Base-by-base conservation (phyloP, 805 yeast species). In the Spathaspora girioi region DNA sequence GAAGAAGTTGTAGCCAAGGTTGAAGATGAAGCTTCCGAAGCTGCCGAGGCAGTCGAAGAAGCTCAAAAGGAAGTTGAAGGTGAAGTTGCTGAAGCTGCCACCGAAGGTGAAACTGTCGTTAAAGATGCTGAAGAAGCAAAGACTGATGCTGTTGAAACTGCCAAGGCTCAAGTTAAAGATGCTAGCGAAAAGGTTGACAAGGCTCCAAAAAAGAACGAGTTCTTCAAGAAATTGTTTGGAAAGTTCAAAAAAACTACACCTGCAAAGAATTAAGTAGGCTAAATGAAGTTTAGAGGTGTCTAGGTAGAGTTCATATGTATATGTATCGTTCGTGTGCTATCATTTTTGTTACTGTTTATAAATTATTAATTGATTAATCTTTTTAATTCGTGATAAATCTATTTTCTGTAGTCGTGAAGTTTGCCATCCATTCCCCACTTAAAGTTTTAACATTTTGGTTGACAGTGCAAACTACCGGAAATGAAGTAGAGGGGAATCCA, bases 161-260 rank as follows among this genome's bases (percentile, higher is more conserved):
- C 71, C 43, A 64, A 67, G 59, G 65, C 63, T n/a, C 67, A 61
- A 45, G 64, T 67, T 38, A 62, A 62, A 51, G 59, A 60, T 23
- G 49, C 64, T 26, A 54, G 67, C 15, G 61, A 52, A 26, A 62
- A 61, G 54, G 67, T 60, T 44, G 70, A 64, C 44, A 69, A 67
- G 50, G 70, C 67, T 27, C 60, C 58, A n/a, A 72, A 70, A 62
- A 70, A 70, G 67, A 65, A 61, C 50, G 70, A 69, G 52, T 56
- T 69, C 54, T 69, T 71, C 62, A 69, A 64, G 61, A 73, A 63
- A 55, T 58, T 71, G 48, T 62, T 71, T 58, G 55, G 53, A 53
- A 71, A 68, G 59, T 70, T 71, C 62, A 71, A 63, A 62, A 68
- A 68, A 54, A 57, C 70, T 17, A 23, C 60, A 17, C 32, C 64